These are phyloP conservation scores for Coleophoma crateriformis DNA, from an alignment of 2,329 filamentous ascomycete genomes.

Conservation along the genomic window DNA sequence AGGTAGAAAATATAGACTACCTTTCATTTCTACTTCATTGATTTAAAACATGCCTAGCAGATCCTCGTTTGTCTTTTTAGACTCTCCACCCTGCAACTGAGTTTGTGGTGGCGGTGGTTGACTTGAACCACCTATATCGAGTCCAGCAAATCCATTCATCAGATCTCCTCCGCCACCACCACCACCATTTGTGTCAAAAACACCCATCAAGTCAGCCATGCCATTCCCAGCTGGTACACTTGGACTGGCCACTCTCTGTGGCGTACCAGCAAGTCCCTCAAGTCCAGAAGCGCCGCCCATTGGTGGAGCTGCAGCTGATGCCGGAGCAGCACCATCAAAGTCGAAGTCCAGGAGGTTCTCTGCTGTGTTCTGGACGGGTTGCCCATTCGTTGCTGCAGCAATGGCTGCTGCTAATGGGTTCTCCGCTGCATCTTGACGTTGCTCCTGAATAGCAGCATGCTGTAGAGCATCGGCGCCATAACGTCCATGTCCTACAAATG, in stretches of 20 bases:
- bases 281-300: constrained; percentile 40
- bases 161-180: constrained; percentile 23
- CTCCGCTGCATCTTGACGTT: constrained; percentile 84
- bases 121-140: constrained; percentile 65
- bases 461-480: constrained; percentile 94
- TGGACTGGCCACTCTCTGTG: constrained; percentile 64
- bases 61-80: constrained; percentile 53
- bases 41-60: constrained; percentile 50
- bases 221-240: constrained; percentile 41
- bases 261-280: constrained; percentile 55
- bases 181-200: constrained; percentile 46
- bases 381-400: constrained; percentile 56
- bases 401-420: constrained; percentile 90
- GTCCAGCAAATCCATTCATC: constrained; percentile 77
- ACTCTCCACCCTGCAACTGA: constrained; percentile 41
- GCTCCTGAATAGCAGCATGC: constrained; percentile 92
- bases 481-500: constrained; percentile 93
- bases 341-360: constrained; percentile 96
- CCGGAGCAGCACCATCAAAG: constrained; percentile 88
- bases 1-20: too few relatives aligned
- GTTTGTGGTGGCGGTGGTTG: constrained; percentile 57
- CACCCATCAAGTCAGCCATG: constrained; percentile 76
- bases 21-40: background rate
- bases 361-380: constrained; percentile 65
- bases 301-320: constrained; percentile 69